A percentile compares a stretch with the other conserved stretches of the same genome.
Conservation (phyloP, 1,284 basidiomycete genomes). For the Meripilus lineatus region DNA sequence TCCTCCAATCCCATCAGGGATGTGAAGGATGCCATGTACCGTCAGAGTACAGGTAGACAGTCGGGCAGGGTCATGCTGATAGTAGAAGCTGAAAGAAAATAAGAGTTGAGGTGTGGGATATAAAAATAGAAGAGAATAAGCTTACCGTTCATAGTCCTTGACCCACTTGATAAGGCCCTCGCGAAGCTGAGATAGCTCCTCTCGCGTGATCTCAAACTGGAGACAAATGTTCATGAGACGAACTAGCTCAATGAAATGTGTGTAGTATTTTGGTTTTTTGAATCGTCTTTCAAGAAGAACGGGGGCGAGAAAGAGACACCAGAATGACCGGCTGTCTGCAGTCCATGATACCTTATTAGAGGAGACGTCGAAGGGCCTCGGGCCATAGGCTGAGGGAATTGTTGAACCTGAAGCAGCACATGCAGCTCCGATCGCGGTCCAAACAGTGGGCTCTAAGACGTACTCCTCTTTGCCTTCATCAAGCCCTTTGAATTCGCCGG, state of each 20-base stretch:
- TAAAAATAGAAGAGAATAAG: not conserved
- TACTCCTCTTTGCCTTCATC: slow-evolving; percentile 29
- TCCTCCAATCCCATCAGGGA: slow-evolving; percentile 25
- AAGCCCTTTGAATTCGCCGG: slow-evolving; percentile 33
- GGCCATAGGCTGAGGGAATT: slow-evolving; percentile 37
- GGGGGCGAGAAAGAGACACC: slow-evolving; percentile 35
- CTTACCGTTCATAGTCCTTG: slow-evolving; percentile 35
- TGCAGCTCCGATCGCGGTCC: slow-evolving; percentile 34
- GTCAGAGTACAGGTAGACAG: slow-evolving; percentile 29
- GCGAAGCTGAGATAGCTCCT: slow-evolving; percentile 28
- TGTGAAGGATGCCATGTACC: slow-evolving; percentile 32
- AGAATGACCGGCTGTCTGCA: slow-evolving; percentile 33
- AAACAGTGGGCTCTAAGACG: slow-evolving; percentile 23
- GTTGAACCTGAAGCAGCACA: slow-evolving; percentile 23
- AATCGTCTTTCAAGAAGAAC: slow-evolving; percentile 28
- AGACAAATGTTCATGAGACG: no score
- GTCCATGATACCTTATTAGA: slow-evolving; percentile 22
- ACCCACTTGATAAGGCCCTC: slow-evolving; percentile 37
- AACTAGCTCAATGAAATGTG: slow-evolving; percentile 39
- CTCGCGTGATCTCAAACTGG: slow-evolving; percentile 29
- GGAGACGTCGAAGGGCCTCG: slow-evolving; percentile 32
- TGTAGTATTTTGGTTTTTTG: slow-evolving; percentile 30
- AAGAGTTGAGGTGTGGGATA: not conserved
- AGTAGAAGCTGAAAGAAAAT: slow-evolving; percentile 25
- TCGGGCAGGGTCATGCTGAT: slow-evolving; percentile 25